Conservation (phyloP, 2,329 filamentous ascomycete species). For the Paecilomyces dactylethromorphus region DNA sequence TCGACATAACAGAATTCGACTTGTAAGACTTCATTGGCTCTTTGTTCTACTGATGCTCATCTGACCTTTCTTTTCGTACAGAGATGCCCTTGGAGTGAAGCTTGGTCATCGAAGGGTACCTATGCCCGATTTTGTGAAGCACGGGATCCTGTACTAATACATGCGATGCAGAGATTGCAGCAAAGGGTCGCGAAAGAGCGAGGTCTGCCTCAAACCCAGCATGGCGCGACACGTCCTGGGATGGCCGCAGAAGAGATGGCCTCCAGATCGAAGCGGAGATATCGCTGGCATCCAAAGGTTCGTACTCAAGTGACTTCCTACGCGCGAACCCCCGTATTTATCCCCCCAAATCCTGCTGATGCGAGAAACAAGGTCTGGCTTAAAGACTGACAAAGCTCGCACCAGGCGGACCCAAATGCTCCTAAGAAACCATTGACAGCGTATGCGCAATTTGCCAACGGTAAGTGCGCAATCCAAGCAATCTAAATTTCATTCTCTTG, state of each 20-base stretch:
- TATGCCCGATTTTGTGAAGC: not conserved
- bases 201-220: not conserved
- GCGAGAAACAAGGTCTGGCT: not conserved
- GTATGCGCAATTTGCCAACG: conserved; percentile 5
- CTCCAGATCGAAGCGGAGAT: conserved; percentile 3
- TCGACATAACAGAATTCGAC: conserved; percentile 6
- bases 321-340: not conserved
- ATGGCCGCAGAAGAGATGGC: not conserved
- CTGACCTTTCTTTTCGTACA: not conserved
- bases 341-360: not conserved
- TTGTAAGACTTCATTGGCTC: conserved; percentile 1
- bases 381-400: not conserved
- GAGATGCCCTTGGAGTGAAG: conserved; percentile 6
- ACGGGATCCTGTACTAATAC: not conserved
- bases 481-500: not conserved
- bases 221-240: not conserved
- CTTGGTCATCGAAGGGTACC: conserved; percentile 4
- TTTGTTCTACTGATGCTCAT: not conserved
- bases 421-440: conserved; percentile 6
- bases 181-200: conserved; percentile 6
- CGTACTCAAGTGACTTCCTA: not conserved
- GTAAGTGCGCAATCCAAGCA: not conserved
- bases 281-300: conserved; percentile 7
- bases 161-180: conserved; percentile 1
- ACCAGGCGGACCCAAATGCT: conserved; percentile 5